Base-by-base conservation (phyloP, 2,329 filamentous ascomycete genomes). In the Calonectria pauciramosa region DNA sequence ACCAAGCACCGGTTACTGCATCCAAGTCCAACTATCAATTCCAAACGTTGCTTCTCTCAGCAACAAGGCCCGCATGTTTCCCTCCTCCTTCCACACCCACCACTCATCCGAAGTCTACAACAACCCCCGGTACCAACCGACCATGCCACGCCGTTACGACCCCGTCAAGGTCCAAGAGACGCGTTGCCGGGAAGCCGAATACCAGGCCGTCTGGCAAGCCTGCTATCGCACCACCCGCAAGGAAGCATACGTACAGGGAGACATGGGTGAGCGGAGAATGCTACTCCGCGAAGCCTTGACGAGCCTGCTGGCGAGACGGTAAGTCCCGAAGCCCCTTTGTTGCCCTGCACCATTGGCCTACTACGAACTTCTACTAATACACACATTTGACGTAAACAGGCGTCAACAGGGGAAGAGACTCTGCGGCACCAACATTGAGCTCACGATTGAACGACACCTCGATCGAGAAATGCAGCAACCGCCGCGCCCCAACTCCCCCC, bases 191-290 rank as follows among this genome's bases (percentile, higher is more conserved):
- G 79, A 77, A 0, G 80, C 80, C 36, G 80, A 81, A 47, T 81
- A 81, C 23, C 80, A 81, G 11, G 75, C 80, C 11, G 65, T 81
- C 49, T 81, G 80, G 80, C 79, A 80, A 59, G 68, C 69, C 28
- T 80, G 75, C 51, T 75, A 80, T 4, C 80, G 80, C 44, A 47
- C 71, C 47, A 32, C 72, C 7, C 73, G 75, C 38, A 78, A 74
- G 30, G 30, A 36, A 0, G 68, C 71, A 4, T 81, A 80, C 74
- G 28, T 70, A 4, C 23, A 34, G 3, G 71, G 64, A 13, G 54
- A 52, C 26, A 30, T 67, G 0, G 13, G 56, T 3, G 20, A 30
- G 4, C 79, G 77, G n/a, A 44, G 66, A 0, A 23, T 49, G 18
- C 59, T 81, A 34, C 67, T 81, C 9, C 44, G 66, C 4, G 30